phyloP scores from a whole-genome alignment of 768 basidiomycete species.

The Pholiota conissans region DNA sequence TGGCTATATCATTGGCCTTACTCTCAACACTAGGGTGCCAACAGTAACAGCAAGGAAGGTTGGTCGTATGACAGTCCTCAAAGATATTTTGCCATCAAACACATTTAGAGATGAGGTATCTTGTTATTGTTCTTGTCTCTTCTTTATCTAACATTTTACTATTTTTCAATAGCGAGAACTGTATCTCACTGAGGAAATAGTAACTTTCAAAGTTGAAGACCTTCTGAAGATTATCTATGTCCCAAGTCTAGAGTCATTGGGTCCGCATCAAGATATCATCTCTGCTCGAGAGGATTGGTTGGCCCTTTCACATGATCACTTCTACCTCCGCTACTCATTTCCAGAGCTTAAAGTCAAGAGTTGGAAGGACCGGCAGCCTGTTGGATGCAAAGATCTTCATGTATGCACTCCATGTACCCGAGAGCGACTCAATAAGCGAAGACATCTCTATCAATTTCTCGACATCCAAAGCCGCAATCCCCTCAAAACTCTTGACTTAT shows the following conservation, averaged over 20 bases:
- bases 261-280: slow-evolving; percentile 19
- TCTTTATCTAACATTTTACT: background rate
- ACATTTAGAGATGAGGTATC: slow-evolving; percentile 58
- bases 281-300: slow-evolving; percentile 45
- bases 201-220: slow-evolving; percentile 29
- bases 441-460: slow-evolving; percentile 34
- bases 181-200: slow-evolving; percentile 53
- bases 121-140: background rate
- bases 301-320: slow-evolving; percentile 52
- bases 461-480: slow-evolving; percentile 21
- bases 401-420: slow-evolving; percentile 48
- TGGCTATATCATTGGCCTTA: slow-evolving; percentile 47
- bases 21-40: slow-evolving; percentile 18
- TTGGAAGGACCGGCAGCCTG: slow-evolving; percentile 35
- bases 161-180: slow-evolving; percentile 50
- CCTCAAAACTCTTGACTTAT: slow-evolving; percentile 42
- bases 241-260: slow-evolving; percentile 35
- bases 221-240: slow-evolving; percentile 53
- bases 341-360: slow-evolving; percentile 35
- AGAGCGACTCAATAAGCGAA: slow-evolving; percentile 27
- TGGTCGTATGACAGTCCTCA: slow-evolving; percentile 47
- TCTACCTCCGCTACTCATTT: slow-evolving; percentile 55
- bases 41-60: slow-evolving; percentile 41
- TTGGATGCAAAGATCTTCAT: slow-evolving; percentile 35
- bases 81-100: slow-evolving; percentile 34